Percentiles rank a stretch among this genome's conserved stretches.
phyloP scores from a whole-genome alignment of 805 yeast genomes.

The Candida xiaguanensis region DNA sequence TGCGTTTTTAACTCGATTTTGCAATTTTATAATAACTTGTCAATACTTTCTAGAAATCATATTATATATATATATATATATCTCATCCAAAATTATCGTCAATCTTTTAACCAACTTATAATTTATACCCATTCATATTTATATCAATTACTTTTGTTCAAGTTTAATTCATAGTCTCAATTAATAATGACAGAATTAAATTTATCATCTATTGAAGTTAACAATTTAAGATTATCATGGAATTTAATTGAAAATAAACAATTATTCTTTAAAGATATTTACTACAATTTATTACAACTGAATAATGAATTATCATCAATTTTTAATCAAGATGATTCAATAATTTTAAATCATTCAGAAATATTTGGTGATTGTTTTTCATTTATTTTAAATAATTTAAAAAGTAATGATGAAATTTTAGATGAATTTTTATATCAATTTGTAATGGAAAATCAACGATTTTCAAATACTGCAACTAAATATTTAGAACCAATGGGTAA shows the following conservation, averaged over 20 bases:
- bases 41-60: conserved; percentile 4
- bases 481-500: conserved; percentile 43
- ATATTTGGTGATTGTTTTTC: conserved; percentile 34
- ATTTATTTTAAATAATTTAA: conserved; percentile 28
- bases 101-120: neutral
- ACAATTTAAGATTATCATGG: conserved; percentile 20
- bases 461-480: conserved; percentile 19
- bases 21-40: neutral
- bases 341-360: conserved; percentile 26
- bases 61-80: too few species aligned
- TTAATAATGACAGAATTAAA: conserved; percentile 5
- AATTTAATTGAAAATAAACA: conserved; percentile 24
- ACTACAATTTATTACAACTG: conserved; percentile 29
- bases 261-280: conserved; percentile 28
- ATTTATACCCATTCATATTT: neutral
- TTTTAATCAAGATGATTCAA: conserved; percentile 18
- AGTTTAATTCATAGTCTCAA: too few species aligned
- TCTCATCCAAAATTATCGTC: too few species aligned
- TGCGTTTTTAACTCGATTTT: conserved; percentile 6
- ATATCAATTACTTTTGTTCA: too few species aligned
- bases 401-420: conserved; percentile 20
- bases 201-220: conserved; percentile 8
- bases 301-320: conserved; percentile 19
- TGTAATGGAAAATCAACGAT: conserved; percentile 25
- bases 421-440: conserved; percentile 33